Evolutionary conservation across 2,329 filamentous ascomycete genomes (phyloP).

Genomic region (Trichophyton benhamiae): DNA sequence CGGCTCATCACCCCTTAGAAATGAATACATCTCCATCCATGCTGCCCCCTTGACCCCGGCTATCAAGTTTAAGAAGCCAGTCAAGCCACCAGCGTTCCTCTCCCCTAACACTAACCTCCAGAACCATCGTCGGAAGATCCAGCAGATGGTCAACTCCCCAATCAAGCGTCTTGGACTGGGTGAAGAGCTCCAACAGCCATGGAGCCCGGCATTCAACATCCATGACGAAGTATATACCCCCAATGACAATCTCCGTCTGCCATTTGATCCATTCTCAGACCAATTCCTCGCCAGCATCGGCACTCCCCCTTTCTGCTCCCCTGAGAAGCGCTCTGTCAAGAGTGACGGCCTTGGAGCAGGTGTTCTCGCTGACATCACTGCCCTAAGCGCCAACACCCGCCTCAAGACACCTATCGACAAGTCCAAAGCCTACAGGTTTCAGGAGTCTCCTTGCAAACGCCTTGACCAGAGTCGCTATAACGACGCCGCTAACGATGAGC

Average conservation of each 20-base stretch:
- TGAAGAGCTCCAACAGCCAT: conserved; percentile 30
- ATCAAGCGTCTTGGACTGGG: conserved; percentile 36
- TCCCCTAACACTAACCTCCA: conserved; percentile 88
- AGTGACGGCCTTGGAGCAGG: conserved; percentile 39
- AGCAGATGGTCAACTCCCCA: conserved; percentile 69
- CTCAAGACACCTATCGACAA: conserved; percentile 25
- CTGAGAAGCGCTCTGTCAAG: conserved; percentile 42
- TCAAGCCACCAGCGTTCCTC: conserved; percentile 57
- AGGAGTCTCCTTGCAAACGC: conserved; percentile 31
- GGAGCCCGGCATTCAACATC: conserved; percentile 42
- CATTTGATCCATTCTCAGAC: conserved; percentile 46
- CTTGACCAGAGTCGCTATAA: conserved; percentile 23
- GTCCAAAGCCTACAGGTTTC: conserved; percentile 21
- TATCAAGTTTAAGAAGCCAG: conserved; percentile 62
- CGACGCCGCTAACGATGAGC: conserved; percentile 31
- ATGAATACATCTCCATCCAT: conserved; percentile 39
- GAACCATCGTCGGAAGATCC: conserved; percentile 73
- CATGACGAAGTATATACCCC: conserved; percentile 30
- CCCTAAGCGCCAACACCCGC: conserved; percentile 26
- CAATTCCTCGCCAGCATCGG: conserved; percentile 27
- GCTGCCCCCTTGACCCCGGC: conserved; percentile 70
- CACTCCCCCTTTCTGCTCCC: conserved; percentile 37
- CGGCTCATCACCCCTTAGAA: conserved; percentile 59
- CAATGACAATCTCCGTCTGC: conserved; percentile 32
- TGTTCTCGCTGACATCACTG: conserved; percentile 38